Evolutionary conservation across 1,284 basidiomycete genomes (phyloP), one percentile per base, ranked within the genome.

Genomic region (Ustilago crameri): DNA sequence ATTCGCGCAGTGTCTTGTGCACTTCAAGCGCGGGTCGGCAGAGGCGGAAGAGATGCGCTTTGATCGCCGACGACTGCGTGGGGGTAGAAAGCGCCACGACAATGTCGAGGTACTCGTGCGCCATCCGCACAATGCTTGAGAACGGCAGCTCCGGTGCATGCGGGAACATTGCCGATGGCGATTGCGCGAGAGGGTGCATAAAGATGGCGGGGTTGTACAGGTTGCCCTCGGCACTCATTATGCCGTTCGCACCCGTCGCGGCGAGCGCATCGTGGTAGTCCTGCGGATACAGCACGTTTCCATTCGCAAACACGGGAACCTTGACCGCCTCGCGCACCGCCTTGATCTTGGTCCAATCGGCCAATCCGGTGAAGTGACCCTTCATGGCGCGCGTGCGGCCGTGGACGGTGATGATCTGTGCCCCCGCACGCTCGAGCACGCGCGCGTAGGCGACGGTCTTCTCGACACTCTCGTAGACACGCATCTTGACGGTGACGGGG

Each of bases 151-250:
- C 30, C 0, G 72, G 73, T 5, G 69, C 70, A 0, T 32, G 24
- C 0, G 76, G 76, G 47, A 74, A 75, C 55, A 68, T 57, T 0
- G 14, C 10, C 14, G 68, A 53, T 9, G 74, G 47, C 10, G 41
- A 41, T 1, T 38, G 53, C 0, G 65, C 54, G 10, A 57, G 2
- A 1, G 35, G 27, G 7, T 43, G 51, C 14, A 58, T 9, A 75
- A 98, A 97, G 12, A 98, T 82, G 0, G 93, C 90, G 0, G 93
- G 92, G 81, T 98, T 98, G 83, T 96, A 96, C 1, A 98, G 86
- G 75, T 96, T 92, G 0, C 93, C 95, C 84, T 98, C 95, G 0
- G 95, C 95, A 51, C 89, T 91, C 95, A 98, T 97, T 68, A 98
- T 89, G 0, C 90, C 95, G 77, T 97, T 93, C 3, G 89, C 91